Conservation (phyloP, 495 filamentous ascomycete species). For the Annulohypoxylon bovei region DNA sequence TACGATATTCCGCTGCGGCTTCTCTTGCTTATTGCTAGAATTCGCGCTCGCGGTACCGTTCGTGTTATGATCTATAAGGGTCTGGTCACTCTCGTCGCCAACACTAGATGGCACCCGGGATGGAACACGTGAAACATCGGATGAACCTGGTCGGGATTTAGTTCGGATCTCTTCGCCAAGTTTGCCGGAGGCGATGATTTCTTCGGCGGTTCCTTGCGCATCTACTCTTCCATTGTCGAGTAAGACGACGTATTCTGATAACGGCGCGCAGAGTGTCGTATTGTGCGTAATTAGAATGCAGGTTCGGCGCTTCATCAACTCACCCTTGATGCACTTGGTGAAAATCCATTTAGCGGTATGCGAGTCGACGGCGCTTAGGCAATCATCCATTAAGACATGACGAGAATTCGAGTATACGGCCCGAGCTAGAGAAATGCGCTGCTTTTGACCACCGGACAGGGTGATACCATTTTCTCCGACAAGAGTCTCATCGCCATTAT, state of each 20-base stretch:
- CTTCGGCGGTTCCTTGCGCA: slow-evolving; percentile 77
- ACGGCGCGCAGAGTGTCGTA: slow-evolving; percentile 81
- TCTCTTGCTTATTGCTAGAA: slow-evolving; percentile 55
- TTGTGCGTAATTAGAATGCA: slow-evolving; percentile 99
- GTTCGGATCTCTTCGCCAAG: slow-evolving; percentile 80
- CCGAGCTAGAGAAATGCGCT: slow-evolving; percentile 93
- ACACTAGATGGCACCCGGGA: slow-evolving; percentile 79
- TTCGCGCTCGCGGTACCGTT: slow-evolving; percentile 43
- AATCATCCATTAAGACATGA: slow-evolving; percentile 93
- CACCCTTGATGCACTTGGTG: slow-evolving; percentile 87
- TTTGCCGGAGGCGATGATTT: slow-evolving; percentile 83
- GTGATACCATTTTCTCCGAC: slow-evolving; percentile 98
- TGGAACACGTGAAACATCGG: slow-evolving; percentile 69
- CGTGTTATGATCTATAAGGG: slow-evolving; percentile 56
- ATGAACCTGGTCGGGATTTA: slow-evolving; percentile 76
- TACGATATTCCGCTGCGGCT: slow-evolving; percentile 62
- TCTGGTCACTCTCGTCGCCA: slow-evolving; percentile 62
- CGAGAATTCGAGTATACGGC: slow-evolving; percentile 92
- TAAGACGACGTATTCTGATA: slow-evolving; percentile 80
- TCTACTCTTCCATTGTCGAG: slow-evolving; percentile 86
- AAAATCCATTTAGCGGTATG: slow-evolving; percentile 99
- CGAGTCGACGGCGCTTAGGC: slow-evolving; percentile 97
- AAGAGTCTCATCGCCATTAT: slow-evolving; percentile 90
- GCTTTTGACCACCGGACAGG: slow-evolving; percentile 96
- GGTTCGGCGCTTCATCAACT: slow-evolving; percentile 86